These are phyloP conservation scores for Colletotrichum liaoningense DNA, from an alignment of 2,329 filamentous ascomycete species.

Conservation along the genomic window DNA sequence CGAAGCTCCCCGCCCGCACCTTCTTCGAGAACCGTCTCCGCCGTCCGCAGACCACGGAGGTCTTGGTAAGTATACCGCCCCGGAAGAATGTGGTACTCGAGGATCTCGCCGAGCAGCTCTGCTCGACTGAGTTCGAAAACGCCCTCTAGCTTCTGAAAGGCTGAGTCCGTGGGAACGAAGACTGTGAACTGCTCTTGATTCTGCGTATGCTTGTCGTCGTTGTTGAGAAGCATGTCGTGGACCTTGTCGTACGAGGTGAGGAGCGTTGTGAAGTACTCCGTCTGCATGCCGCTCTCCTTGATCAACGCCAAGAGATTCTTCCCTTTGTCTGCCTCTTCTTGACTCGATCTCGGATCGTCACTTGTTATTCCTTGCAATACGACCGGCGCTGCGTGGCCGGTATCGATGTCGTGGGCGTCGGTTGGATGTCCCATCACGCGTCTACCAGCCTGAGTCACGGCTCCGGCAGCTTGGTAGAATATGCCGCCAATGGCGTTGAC, in stretches of 20 bases:
- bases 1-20: background rate
- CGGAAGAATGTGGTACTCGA: conserved; percentile 23
- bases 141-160: background rate
- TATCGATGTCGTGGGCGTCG: background rate
- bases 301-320: background rate
- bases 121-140: background rate
- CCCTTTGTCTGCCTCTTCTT: too few relatives aligned
- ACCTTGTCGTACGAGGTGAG: background rate
- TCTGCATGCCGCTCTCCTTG: background rate
- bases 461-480: background rate
- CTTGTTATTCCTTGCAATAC: background rate
- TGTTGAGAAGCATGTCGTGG: background rate
- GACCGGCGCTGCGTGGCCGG: background rate
- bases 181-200: background rate
- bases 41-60: background rate
- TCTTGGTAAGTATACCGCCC: background rate
- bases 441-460: background rate
- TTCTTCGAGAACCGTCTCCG: background rate
- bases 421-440: background rate
- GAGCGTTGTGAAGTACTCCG: conserved; percentile 1
- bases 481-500: background rate
- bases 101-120: conserved; percentile 54
- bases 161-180: conserved; percentile 19
- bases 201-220: background rate
- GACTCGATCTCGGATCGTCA: background rate